Conservation (phyloP, 805 yeast genomes). For the Lipomyces lipofer region DNA sequence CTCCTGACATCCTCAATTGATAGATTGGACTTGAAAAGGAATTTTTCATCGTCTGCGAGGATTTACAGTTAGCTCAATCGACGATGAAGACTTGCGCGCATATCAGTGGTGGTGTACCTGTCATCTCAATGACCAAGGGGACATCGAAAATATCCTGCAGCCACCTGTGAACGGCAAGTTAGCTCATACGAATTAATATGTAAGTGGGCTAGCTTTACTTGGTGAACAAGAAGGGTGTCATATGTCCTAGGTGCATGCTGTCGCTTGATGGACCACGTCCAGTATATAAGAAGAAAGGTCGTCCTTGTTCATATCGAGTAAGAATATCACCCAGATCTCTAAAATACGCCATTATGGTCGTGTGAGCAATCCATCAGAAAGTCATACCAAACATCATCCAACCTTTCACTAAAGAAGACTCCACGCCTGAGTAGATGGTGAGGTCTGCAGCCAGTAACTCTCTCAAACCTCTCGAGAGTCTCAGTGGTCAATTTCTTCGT, state of each 20-base stretch:
- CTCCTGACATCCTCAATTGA: conserved; percentile 84
- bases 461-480: conserved; percentile 70
- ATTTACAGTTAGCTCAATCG: too few species aligned
- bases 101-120: conserved; percentile 22
- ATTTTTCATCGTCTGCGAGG: conserved; percentile 94
- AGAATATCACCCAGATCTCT: conserved; percentile 57
- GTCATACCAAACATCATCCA: background rate
- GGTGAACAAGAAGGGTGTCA: conserved; percentile 93
- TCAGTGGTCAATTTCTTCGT: conserved; percentile 70
- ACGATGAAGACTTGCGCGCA: too few species aligned
- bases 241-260: conserved; percentile 94
- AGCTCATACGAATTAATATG: background rate
- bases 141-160: conserved; percentile 96
- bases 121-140: conserved; percentile 81
- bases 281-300: conserved; percentile 92
- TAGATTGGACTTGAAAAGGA: conserved; percentile 86
- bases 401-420: conserved; percentile 84
- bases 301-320: conserved; percentile 89
- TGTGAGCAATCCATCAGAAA: conserved; percentile 36
- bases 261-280: conserved; percentile 97
- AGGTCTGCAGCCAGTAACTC: conserved; percentile 85
- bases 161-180: conserved; percentile 52
- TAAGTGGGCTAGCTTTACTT: conserved; percentile 42
- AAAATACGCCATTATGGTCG: background rate
- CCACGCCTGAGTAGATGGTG: conserved; percentile 91